These are phyloP conservation scores for Rhytidiadelphus loreus DNA, from an alignment of 225 moss, liverwort and hornwort species.

Conservation along the genomic window DNA sequence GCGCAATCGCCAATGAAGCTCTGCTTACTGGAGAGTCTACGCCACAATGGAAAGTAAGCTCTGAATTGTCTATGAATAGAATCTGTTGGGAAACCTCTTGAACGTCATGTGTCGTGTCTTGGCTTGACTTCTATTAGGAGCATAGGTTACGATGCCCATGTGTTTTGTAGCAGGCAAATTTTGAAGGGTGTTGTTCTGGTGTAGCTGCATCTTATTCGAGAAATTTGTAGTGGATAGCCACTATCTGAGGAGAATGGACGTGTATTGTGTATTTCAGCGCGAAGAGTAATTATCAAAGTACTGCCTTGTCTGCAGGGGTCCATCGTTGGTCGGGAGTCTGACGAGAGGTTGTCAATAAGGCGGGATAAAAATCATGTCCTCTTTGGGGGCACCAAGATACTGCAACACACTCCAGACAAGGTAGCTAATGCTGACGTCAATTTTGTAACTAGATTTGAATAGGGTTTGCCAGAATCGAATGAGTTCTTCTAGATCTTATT, in stretches of 20 bases:
- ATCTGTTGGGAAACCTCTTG: background rate
- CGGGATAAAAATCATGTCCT: constrained; percentile 89
- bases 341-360: constrained; percentile 74
- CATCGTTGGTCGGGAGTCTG: constrained; percentile 56
- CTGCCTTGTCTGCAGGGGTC: constrained; percentile 44
- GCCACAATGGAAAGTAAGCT: constrained; percentile 95
- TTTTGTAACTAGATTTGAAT: background rate
- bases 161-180: background rate
- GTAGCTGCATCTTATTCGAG: background rate
- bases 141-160: background rate
- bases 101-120: background rate
- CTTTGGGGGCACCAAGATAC: constrained; percentile 94
- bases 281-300: background rate
- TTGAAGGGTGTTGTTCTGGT: background rate
- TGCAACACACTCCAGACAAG: constrained; percentile 92
- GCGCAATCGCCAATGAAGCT: constrained; percentile 93
- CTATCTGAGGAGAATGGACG: background rate
- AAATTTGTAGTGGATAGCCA: background rate
- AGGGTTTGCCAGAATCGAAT: background rate
- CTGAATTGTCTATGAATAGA: background rate
- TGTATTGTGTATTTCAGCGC: background rate
- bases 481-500: background rate
- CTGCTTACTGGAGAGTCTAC: constrained; percentile 97
- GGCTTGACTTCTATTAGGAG: background rate
- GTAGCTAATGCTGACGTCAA: background rate